Base-by-base conservation (phyloP, 2,329 filamentous ascomycete species). In the Fusarium acutatum region DNA sequence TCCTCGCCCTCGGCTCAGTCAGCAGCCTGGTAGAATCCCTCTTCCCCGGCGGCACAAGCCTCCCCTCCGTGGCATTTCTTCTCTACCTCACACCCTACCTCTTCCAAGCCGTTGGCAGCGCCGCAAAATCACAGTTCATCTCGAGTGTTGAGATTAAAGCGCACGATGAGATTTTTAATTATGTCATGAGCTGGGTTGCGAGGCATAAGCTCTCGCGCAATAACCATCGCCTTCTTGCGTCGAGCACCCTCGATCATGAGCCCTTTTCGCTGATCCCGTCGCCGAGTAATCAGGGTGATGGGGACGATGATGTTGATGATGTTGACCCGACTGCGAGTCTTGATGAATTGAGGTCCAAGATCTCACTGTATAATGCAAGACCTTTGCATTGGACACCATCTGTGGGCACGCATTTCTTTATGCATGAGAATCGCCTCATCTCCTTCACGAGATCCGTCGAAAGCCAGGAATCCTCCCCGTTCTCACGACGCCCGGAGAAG, bases 151-250 rank as follows among this genome's bases (percentile, higher is more conserved):
- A 73, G 32, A 72, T 73, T 7, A 47, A 60, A 24, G 54, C 58
- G 4, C 54, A 67, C 3, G 71, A 73, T 43, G 71, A 73, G 38
- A 57, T 71, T 5, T 73, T 71, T 12, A 71, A 44, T 12, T 61
- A 68, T 34, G 40, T 73, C 26, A 73, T 73, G 71, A 60, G 50
- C 30, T 74, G 71, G 71, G 71, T 64, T 22, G 58, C 67, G 15
- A 40, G 30, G 12, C 57, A 73, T 24, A 69, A 38, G 34, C 50
- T 73, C 20, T 74, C 71, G 22, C 57, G 49, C 26, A 56, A 61
- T 24, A 70, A 67, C 15, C 65, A 73, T 24, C 70, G 65, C 6
- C 69, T 73, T 7, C 49, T 70, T 15, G 70, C 65, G 6, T 70
- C 69, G 3, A 73, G 69, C 18, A 60, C 54, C 22, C 35, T 58